Percentiles rank a stretch among this genome's conserved stretches.
These are phyloP conservation scores for Phaeosphaeriaceae sp. DNA, from an alignment of 2,329 filamentous ascomycete species.

Conservation along the genomic window DNA sequence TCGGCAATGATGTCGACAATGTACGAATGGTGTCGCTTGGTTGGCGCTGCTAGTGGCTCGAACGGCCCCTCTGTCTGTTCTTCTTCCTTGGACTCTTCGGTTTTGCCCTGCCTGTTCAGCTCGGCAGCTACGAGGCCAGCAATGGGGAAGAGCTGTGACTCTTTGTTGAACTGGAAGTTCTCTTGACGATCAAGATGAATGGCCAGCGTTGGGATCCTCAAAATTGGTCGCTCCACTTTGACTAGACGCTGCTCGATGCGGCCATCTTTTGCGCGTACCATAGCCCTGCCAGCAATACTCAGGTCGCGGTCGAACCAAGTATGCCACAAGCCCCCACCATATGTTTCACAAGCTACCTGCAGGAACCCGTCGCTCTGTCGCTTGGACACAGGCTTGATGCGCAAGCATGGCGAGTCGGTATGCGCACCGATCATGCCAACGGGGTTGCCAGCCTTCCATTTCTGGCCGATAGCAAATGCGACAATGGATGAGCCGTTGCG, in stretches of 20 bases:
- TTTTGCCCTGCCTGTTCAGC: slow-evolving; percentile 75
- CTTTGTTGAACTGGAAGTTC: slow-evolving; percentile 94
- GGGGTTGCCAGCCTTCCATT: slow-evolving; percentile 91
- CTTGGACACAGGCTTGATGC: slow-evolving; percentile 93
- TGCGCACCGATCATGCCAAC: slow-evolving; percentile 94
- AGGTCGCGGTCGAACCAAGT: slow-evolving; percentile 98
- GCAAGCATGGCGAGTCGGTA: slow-evolving; percentile 91
- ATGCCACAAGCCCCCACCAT: slow-evolving; percentile 96
- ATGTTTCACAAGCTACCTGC: slow-evolving; percentile 95
- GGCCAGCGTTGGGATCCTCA: slow-evolving; percentile 90
- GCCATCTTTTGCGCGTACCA: slow-evolving; percentile 77
- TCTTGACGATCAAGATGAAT: slow-evolving; percentile 90
- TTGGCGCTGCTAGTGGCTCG: slow-evolving; percentile 76
- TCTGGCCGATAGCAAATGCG: slow-evolving; percentile 87
- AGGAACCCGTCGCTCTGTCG: slow-evolving; percentile 85
- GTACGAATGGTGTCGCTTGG: slow-evolving; percentile 86
- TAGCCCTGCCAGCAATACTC: slow-evolving; percentile 84
- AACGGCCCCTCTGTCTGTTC: slow-evolving; percentile 59
- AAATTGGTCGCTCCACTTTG: slow-evolving; percentile 87
- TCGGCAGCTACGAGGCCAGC: slow-evolving; percentile 86
- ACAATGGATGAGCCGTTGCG: slow-evolving; percentile 92
- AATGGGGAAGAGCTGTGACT: slow-evolving; percentile 94
- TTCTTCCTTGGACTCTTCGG: slow-evolving; percentile 56
- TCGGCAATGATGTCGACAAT: slow-evolving; percentile 84
- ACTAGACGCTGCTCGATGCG: slow-evolving; percentile 83